Base-by-base conservation (phyloP, 768 basidiomycete species). In the Phylloporus arenicola region DNA sequence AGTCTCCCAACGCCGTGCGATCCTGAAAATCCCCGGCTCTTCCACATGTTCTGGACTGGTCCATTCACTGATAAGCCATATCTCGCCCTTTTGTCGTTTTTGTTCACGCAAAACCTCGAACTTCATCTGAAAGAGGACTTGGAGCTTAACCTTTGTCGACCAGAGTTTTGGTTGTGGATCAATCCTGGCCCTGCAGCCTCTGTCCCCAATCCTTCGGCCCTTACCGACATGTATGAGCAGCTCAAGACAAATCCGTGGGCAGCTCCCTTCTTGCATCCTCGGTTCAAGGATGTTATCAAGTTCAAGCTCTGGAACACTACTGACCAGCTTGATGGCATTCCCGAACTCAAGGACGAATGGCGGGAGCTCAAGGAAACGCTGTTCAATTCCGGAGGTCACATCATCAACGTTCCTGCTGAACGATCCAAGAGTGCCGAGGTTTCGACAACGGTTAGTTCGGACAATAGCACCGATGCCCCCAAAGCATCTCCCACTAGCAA, bases 41-140 rank as follows among this genome's bases (percentile, higher is more conserved):
- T 95, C 75, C 96, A 99, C 70, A 96, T 97, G 85, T 99, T 96
- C 75, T 98, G 96, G 95, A 90, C 94, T 2, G 95, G 96, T 0
- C 86, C 92, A 1, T 97, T 99, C 74, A 96, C 93, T 9, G 96
- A 99, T 75, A 97, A 97, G 68, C 96, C 96, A 3, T 98, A 99
- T 75, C 81, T 92, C 52, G 92, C 95, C 1, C 76, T 97, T 40
- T 75, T 95, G 20, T 96, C 93, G 16, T 99, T 92, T 76, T 78
- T 98, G 31, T 98, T 84, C 72, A 96, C 95, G 3, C 96, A 99
- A 67, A 96, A 96, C 63, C 80, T 88, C 14, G 91, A 87, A 13
- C 75, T 99, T 22, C 84, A 95, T 59, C 66, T 82, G 20, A 74
- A 79, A 46, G 72, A 82, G 46, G 70, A 65, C n/a, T 45, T 54